Evolutionary conservation across 108 stramenopile species (phyloP), one percentile per base, ranked within the genome.

Genomic region (Stephanodiscus triporus): DNA sequence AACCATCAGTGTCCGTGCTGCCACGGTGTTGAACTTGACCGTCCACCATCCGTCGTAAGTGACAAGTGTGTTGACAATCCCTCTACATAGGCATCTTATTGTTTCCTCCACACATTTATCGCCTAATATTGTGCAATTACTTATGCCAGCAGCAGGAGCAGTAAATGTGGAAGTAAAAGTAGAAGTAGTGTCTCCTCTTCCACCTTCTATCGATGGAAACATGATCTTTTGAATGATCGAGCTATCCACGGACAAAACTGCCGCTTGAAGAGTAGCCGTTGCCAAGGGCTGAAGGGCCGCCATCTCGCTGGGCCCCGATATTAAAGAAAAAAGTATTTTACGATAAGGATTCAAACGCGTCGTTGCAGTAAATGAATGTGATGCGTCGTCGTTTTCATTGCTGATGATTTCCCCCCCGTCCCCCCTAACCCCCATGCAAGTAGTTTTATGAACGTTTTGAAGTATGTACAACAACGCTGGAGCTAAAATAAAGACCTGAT

Each of bases 391-490:
- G 6, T 9, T 14, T 55, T 55, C 55, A 24, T 55, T 29, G 23
- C 26, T 7, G 29, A 26, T 55, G 19, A 29, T 4, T 7, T 6
- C 29, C 5, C 29, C 27, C 5, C 2, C 14, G 6, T 53, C 23
- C 51, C 51, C 1, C 32, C 30, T 17, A 29, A 32, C 13, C 0
- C 26, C 11, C 24, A 4, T 9, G 26, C 9, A 11, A 54, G 37
- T n/a, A 61, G 78, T 79, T 45, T 78, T 63, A 24, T 76, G 76
- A 14, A 54, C 37, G 30, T 70, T 84, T 47, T 80, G 71, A 17
- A 93, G 48, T 57, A 93, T 83, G 45, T 89, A 87, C 9, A 85
- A 70, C 55, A 94, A 72, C 9, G 85, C 93, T 16, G 93, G 89
- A 4, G 90, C 77, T 37, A 94, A 66, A 23, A 94, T 89, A 70